Conservation (phyloP, 805 yeast genomes). For the Wickerhamomyces tratensis region DNA sequence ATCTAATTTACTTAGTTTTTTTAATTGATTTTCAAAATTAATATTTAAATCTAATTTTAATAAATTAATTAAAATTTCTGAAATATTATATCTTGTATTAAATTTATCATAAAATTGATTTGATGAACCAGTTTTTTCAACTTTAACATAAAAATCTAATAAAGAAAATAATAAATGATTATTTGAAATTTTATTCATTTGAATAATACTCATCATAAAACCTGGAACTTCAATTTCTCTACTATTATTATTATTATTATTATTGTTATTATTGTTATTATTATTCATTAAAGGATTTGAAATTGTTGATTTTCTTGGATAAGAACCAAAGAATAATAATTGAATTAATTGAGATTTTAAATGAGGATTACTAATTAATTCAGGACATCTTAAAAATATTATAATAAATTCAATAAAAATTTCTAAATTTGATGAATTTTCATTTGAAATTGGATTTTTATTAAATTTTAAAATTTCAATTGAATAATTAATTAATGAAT, state of each 20-base stretch:
- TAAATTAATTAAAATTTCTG: conserved; percentile 70
- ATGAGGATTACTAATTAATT: conserved; percentile 84
- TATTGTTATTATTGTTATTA: too few relatives aligned
- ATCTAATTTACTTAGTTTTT: conserved; percentile 64
- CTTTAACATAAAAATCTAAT: conserved; percentile 85
- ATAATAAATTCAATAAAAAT: conserved; percentile 64
- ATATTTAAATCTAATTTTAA: conserved; percentile 51
- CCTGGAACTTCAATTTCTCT: conserved; percentile 54
- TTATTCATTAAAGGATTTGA: conserved; percentile 10
- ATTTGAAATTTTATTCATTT: conserved; percentile 48
- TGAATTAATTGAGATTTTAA: conserved; percentile 80
- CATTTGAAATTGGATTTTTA: conserved; percentile 37
- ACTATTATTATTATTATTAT: conserved; percentile 5
- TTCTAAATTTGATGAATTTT: conserved; percentile 27
- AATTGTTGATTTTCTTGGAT: conserved; percentile 25
- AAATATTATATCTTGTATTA: conserved; percentile 79
- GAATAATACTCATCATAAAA: conserved; percentile 58
- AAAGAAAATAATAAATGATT: conserved; percentile 71
- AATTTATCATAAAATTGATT: conserved; percentile 95
- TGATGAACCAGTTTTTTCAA: conserved; percentile 92
- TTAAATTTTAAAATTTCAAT: conserved; percentile 48
- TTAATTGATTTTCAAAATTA: conserved; percentile 58
- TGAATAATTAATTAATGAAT: conserved; percentile 69
- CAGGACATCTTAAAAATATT: conserved; percentile 73
- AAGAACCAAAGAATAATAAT: conserved; percentile 64